A percentile compares a stretch with the other conserved stretches of the same genome.
Evolutionary conservation across 176 grass and related monocot species (phyloP).

Genomic region (Canna indica): DNA sequence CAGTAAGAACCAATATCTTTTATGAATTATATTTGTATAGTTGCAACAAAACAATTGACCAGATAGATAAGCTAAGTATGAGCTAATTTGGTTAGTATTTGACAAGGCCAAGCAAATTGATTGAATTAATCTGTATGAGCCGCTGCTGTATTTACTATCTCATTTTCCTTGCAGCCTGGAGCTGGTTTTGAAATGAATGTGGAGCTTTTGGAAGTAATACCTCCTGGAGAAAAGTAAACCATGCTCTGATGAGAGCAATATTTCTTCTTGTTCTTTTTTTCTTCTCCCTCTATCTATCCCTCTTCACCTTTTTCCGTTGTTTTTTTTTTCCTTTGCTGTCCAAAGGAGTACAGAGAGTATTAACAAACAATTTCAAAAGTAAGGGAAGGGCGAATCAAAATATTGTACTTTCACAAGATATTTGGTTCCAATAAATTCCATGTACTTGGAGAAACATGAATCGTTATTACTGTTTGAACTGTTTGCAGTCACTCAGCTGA

Average conservation of each 20-base stretch:
- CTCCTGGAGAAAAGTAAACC: constrained; percentile 32
- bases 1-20: constrained; percentile 30
- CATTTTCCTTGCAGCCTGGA: constrained; percentile 44
- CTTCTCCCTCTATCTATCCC: too few relatives aligned
- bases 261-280: background rate
- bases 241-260: background rate
- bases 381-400: too few relatives aligned
- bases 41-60: too few relatives aligned
- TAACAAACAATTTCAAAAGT: background rate
- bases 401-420: too few relatives aligned
- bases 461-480: too few relatives aligned
- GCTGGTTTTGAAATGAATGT: constrained; percentile 67
- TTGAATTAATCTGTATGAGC: background rate
- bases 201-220: constrained; percentile 56
- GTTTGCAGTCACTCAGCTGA: too few relatives aligned
- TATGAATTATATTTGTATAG: background rate
- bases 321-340: too few relatives aligned
- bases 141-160: constrained; percentile 1
- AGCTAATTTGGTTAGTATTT: background rate
- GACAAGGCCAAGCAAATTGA: too few relatives aligned
- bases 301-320: too few relatives aligned
- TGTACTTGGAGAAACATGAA: too few relatives aligned
- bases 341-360: background rate
- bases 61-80: too few relatives aligned
- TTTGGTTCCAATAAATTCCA: too few relatives aligned